Evolutionary conservation across 1,284 basidiomycete genomes (phyloP).

Genomic region (Heterobasidion annosum): DNA sequence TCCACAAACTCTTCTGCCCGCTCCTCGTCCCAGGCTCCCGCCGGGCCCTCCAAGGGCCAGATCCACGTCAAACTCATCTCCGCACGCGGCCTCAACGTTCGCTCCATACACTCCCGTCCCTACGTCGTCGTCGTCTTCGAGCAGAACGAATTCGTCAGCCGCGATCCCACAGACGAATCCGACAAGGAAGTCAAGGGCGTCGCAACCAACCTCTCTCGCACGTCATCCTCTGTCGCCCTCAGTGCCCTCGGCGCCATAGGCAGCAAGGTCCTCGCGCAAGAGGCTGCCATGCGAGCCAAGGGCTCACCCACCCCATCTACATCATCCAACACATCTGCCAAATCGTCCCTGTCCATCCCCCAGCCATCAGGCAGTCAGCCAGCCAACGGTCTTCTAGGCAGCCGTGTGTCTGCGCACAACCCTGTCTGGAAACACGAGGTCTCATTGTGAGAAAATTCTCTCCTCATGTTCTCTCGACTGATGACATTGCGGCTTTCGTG

Average conservation of each 20-base stretch:
- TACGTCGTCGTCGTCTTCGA: conserved; percentile 99
- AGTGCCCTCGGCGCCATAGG: conserved; percentile 64
- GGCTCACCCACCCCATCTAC: conserved; percentile 31
- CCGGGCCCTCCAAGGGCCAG: conserved; percentile 57
- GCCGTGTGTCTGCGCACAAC: conserved; percentile 65
- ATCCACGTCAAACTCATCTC: conserved; percentile 95
- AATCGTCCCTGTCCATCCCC: conserved; percentile 14
- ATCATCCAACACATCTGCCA: conserved; percentile 16
- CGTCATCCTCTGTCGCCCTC: conserved; percentile 52
- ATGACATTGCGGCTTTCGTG: conserved; percentile 6
- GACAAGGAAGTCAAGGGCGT: conserved; percentile 83
- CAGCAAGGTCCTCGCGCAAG: conserved; percentile 36
- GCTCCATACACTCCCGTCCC: conserved; percentile 61
- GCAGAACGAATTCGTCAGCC: conserved; percentile 95
- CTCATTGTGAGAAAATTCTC: conserved; percentile 64
- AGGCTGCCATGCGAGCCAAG: conserved; percentile 17
- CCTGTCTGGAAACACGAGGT: conserved; percentile 99
- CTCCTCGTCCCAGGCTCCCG: conserved; percentile 17
- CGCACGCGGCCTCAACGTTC: conserved; percentile 79
- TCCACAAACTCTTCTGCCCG: conserved; percentile 26
- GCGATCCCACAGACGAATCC: conserved; percentile 83
- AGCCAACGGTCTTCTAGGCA: conserved; percentile 46
- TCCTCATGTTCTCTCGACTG: conserved; percentile 3
- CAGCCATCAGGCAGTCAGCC: conserved; percentile 19
- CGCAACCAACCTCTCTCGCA: conserved; percentile 52